These are phyloP conservation scores for Mrakiaceae sp. DNA, from an alignment of 1,284 basidiomycete species.

Conservation along the genomic window DNA sequence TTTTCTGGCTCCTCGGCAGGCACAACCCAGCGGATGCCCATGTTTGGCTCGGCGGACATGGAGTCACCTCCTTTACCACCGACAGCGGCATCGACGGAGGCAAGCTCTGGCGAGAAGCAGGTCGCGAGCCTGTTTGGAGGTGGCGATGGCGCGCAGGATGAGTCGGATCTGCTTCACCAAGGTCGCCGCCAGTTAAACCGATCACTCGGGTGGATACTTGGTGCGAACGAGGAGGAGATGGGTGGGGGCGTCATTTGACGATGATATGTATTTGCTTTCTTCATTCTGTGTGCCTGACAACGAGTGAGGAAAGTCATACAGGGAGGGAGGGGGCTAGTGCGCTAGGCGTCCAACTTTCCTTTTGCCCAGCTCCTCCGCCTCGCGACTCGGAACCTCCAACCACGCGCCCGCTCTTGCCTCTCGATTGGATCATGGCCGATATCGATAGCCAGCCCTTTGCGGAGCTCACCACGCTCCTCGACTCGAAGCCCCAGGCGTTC, in stretches of 20 bases:
- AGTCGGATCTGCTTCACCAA: conserved; percentile 27
- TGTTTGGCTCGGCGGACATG: conserved; percentile 2
- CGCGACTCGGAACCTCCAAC: no score
- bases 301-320: no score
- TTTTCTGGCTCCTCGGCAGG: conserved; percentile 9
- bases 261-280: no score
- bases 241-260: conserved; percentile 10
- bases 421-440: not conserved
- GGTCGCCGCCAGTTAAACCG: conserved; percentile 33
- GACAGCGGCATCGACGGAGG: conserved; percentile 6
- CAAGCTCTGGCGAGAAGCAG: not conserved
- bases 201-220: conserved; percentile 36
- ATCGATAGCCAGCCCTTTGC: conserved; percentile 5
- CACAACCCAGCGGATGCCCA: not conserved
- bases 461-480: conserved; percentile 10
- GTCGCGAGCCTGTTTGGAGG: conserved; percentile 24
- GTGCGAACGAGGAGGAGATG: conserved; percentile 33
- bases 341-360: no score
- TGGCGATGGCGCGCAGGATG: conserved; percentile 19
- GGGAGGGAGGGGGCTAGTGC: no score
- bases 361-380: no score
- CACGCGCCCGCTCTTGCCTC: no score
- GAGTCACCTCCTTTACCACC: conserved; percentile 17
- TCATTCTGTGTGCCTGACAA: no score
- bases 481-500: conserved; percentile 4